phyloP scores from a whole-genome alignment of 805 yeast species.

The Starmerella floricola region DNA sequence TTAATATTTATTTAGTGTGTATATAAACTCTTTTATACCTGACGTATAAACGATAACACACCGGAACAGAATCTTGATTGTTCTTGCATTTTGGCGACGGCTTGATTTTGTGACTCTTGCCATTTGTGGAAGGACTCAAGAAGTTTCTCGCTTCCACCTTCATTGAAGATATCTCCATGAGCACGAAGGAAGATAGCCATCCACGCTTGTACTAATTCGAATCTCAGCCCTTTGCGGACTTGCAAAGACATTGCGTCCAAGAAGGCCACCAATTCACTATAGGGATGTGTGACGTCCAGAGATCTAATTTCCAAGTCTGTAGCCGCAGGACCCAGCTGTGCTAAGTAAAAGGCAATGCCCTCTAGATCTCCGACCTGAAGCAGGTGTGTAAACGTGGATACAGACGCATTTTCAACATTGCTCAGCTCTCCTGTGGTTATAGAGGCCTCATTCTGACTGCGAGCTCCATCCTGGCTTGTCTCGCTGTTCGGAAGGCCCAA shows the following conservation, averaged over 20 bases:
- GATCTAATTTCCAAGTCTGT: constrained; percentile 83
- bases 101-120: constrained; percentile 34
- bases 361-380: constrained; percentile 29
- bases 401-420: constrained; percentile 22
- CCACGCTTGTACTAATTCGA: constrained; percentile 73
- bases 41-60: constrained; percentile 33
- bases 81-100: constrained; percentile 46
- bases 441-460: too few relatives aligned
- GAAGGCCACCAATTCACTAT: constrained; percentile 52
- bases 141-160: constrained; percentile 27
- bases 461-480: too few relatives aligned
- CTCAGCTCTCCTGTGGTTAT: constrained; percentile 5
- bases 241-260: constrained; percentile 57
- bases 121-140: constrained; percentile 39
- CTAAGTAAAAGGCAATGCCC: constrained; percentile 44
- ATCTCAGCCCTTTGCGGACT: constrained; percentile 42
- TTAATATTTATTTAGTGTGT: too few relatives aligned
- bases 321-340: constrained; percentile 56
- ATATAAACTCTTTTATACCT: neutral
- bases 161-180: constrained; percentile 67
- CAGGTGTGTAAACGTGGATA: constrained; percentile 14
- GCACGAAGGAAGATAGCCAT: constrained; percentile 58
- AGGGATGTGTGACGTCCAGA: constrained; percentile 49
- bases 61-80: constrained; percentile 72
- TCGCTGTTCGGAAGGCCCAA: constrained; percentile 37